Conservation (phyloP, 352 stramenopile genomes). For the Globisporangium spinosum region DNA sequence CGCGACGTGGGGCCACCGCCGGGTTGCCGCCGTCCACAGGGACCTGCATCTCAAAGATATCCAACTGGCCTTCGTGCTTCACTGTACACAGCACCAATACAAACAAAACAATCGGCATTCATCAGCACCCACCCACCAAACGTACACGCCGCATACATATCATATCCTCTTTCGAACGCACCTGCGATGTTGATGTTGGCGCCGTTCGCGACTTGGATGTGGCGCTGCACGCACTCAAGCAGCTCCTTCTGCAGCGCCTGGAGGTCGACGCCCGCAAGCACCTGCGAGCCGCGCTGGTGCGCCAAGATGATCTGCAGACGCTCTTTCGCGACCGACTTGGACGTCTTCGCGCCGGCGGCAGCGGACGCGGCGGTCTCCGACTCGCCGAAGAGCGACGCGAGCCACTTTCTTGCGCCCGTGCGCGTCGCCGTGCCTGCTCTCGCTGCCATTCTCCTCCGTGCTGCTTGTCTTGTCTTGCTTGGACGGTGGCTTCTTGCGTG, state of each 20-base stretch:
- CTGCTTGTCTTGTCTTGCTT: neutral
- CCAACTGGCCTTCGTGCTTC: conserved; percentile 82
- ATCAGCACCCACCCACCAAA: neutral
- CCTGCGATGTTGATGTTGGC: conserved; percentile 88
- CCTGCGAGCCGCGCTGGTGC: conserved; percentile 80
- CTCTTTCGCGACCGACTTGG: conserved; percentile 86
- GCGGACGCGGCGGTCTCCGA: conserved; percentile 20
- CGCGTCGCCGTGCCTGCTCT: conserved; percentile 40
- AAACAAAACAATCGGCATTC: neutral
- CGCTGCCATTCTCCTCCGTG: conserved; percentile 32
- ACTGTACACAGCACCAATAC: conserved; percentile 31
- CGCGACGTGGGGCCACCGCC: conserved; percentile 8
- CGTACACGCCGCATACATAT: neutral
- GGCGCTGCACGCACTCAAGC: conserved; percentile 82
- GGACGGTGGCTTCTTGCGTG: neutral
- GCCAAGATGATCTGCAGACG: conserved; percentile 88
- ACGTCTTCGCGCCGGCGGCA: conserved; percentile 28
- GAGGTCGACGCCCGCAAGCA: conserved; percentile 82
- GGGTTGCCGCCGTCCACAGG: conserved; percentile 59
- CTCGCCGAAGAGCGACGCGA: conserved; percentile 71
- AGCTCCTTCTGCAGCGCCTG: conserved; percentile 76
- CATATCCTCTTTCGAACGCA: conserved; percentile 17
- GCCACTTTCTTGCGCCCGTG: conserved; percentile 74
- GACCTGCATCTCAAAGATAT: conserved; percentile 91
- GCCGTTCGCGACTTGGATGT: conserved; percentile 84